phyloP scores from a whole-genome alignment of 73 alveolate genomes.

The Paraurostyla sp. region DNA sequence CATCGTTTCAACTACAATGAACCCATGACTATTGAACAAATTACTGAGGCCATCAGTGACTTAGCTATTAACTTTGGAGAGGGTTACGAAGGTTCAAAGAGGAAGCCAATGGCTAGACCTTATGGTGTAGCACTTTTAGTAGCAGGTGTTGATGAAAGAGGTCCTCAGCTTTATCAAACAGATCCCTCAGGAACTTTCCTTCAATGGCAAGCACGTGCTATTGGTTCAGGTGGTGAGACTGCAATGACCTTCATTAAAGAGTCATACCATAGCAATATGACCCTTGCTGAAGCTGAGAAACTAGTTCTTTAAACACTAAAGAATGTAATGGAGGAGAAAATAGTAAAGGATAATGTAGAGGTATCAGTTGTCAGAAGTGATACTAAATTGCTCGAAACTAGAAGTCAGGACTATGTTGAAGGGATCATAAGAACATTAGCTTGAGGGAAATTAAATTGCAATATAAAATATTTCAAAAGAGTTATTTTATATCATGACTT shows the following conservation, averaged over 20 bases:
- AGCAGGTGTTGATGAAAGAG: constrained; percentile 96
- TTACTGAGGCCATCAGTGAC: constrained; percentile 93
- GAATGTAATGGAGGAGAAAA: constrained; percentile 96
- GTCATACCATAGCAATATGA: constrained; percentile 84
- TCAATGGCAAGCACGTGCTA: constrained; percentile 95
- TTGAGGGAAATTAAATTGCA: no score
- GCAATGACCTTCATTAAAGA: constrained; percentile 92
- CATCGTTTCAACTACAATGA: constrained; percentile 94
- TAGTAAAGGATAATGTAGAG: constrained; percentile 91
- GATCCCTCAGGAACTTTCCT: constrained; percentile 97
- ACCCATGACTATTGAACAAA: constrained; percentile 89
- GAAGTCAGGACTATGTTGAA: constrained; percentile 28
- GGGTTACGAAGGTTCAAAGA: constrained; percentile 86
- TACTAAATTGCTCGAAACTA: constrained; percentile 70
- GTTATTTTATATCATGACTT: no score
- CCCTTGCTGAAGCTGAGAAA: constrained; percentile 93
- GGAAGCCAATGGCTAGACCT: constrained; percentile 94
- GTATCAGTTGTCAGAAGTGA: constrained; percentile 84
- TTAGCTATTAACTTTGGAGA: constrained; percentile 96
- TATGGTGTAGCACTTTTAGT: constrained; percentile 95
- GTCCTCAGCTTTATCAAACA: constrained; percentile 93
- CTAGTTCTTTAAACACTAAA: constrained; percentile 89
- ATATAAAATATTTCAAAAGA: no score
- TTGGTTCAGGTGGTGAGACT: constrained; percentile 97
- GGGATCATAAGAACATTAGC: constrained; percentile 58